Evolutionary conservation across 768 basidiomycete genomes (phyloP), one percentile per base, ranked within the genome.

Genomic region (Tulasnella sp.): DNA sequence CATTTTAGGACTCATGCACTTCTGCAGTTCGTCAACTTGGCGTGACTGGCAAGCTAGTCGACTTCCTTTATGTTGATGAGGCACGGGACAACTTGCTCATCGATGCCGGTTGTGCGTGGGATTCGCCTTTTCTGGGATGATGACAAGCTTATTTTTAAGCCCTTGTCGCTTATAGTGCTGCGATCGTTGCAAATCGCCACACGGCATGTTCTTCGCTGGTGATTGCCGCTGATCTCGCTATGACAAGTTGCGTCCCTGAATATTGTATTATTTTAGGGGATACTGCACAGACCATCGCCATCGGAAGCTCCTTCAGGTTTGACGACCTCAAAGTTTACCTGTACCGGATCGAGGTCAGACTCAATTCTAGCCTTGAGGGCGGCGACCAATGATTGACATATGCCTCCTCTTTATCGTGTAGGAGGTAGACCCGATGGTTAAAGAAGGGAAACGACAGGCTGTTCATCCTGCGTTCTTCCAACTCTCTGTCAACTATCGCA

Each of bases 31-130:
- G 4, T 56, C 3, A 38, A 38, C 21, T n/a, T 15, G 45, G 42
- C 3, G 23, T 44, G 4, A 2, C 4, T 10, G 45, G 45, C 13
- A 9, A 45, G 3, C 4, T 3, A 1, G 43, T 84, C 4, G 78
- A 85, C 61, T 80, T 74, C 60, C 60, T 85, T 81, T 86, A 85
- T 65, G 75, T 88, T 1, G 86, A 88, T 47, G 86, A 88, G 69
- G 80, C 78, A 0, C 86, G 88, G 66, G 86, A 88, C 62, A 79
- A 83, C 64, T 72, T 87, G 0, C 72, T 87, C 5, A 77, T 86
- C 3, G 85, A 87, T 66, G 74, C 78, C 1, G 71, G 80, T 15
- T 62, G 85, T 86, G 68, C 27, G 77, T 48, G 26, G 4, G 42
- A n/a, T 68, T 3, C 41, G n/a, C 10, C 17, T 1, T 2, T n/a